Evolutionary conservation across 2,329 filamentous ascomycete genomes (phyloP).

Genomic region (Fusarium solani-melongenae): DNA sequence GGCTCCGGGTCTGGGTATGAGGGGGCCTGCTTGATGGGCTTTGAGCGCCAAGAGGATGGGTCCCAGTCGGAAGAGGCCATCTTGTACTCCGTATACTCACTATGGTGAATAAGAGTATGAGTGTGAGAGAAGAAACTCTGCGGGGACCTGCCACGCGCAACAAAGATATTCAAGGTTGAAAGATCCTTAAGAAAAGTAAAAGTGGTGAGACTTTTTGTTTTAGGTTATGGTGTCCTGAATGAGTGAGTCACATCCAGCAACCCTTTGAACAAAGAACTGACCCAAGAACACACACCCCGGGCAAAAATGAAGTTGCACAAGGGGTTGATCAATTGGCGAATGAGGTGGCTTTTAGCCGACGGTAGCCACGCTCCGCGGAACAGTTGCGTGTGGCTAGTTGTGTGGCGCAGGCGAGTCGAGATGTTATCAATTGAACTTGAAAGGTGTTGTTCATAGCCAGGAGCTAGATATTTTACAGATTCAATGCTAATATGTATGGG

Average conservation of each 20-base stretch:
- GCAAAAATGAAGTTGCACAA: slow-evolving; percentile 26
- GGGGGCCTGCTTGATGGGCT: slow-evolving; percentile 82
- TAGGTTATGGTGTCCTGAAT: background rate
- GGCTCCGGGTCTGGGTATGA: slow-evolving; percentile 72
- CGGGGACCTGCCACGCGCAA: slow-evolving; percentile 6
- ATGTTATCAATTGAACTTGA: background rate
- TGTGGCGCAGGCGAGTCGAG: background rate
- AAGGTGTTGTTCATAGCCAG: background rate
- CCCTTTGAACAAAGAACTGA: slow-evolving; percentile 8
- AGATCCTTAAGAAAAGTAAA: background rate
- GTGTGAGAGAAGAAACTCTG: background rate
- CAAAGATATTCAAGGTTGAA: background rate
- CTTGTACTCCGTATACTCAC: too few relatives aligned
- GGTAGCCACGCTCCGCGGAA: slow-evolving; percentile 12
- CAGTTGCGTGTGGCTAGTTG: background rate
- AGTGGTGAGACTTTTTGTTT: background rate
- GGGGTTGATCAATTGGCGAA: slow-evolving; percentile 14
- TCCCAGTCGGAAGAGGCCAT: slow-evolving; percentile 61
- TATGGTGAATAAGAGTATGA: background rate
- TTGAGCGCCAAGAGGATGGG: slow-evolving; percentile 78
- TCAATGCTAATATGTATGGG: too few relatives aligned
- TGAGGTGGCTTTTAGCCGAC: slow-evolving; percentile 30
- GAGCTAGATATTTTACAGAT: background rate
- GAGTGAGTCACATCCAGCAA: slow-evolving; percentile 28
- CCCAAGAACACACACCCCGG: slow-evolving; percentile 2